Evolutionary conservation across 2,329 filamentous ascomycete genomes (phyloP), one percentile per base, ranked within the genome.

Genomic region (Epichloe festucae): DNA sequence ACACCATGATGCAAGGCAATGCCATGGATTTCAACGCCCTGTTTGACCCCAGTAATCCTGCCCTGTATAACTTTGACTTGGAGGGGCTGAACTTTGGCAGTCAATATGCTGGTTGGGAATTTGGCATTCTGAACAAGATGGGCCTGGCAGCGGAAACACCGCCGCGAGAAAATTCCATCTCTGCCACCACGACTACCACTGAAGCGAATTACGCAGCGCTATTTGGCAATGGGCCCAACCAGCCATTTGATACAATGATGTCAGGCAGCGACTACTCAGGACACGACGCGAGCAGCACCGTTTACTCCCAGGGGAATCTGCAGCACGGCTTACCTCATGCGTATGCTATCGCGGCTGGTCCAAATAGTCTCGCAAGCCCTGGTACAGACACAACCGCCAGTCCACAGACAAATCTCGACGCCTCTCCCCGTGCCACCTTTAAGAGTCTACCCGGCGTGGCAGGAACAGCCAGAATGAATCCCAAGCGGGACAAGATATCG

Each of bases 91-190:
- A 71, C 52, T 98, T 97, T 66, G 90, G 89, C 52, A 97, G 93
- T 64, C 89, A 95, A 57, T 98, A 97, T 63, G 91, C 90, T 54
- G 91, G 90, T 17, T 77, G 95, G 66, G 93, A 97, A 67, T 96
- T 97, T 65, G 87, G 89, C 50, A 96, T 97, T 79, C 79, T 98
- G 0, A 89, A 89, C 31, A 91, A 97, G 65, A 95, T 98, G 87
- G 89, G 88, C 5, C 57, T 69, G 12, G 54, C 87, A 14, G 85
- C 82, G n/a, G 87, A 93, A 59, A 87, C 82, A 15, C 82, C 85
- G 6, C 80, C 85, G 5, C 81, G 81, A 51, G 87, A 93, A 68
- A 77, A 58, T 67, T 75, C 64, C 59, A 67, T 65, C 63, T 76
- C 65, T 1, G 67, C 68, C 48, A 67, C 68, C 48, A 67, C 65